Evolutionary conservation across 2,329 filamentous ascomycete genomes (phyloP).

Genomic region (Grosmannia serpens): DNA sequence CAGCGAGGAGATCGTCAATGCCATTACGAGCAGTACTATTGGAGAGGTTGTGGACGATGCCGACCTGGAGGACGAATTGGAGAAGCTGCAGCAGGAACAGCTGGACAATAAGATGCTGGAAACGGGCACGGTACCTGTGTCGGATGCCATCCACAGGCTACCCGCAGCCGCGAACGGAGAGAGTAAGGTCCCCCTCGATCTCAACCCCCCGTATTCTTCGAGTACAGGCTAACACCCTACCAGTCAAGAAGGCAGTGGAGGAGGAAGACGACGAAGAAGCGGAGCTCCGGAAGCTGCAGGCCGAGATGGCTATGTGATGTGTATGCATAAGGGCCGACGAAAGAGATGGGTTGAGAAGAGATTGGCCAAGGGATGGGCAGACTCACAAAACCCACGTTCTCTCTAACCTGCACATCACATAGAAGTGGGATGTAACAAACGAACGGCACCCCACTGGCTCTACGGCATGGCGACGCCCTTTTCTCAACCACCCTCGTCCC

Average conservation of each 20-base stretch:
- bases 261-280: conserved; percentile 94
- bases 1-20: conserved; percentile 82
- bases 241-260: conserved; percentile 37
- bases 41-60: conserved; percentile 68
- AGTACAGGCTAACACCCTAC: conserved; percentile 11
- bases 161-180: conserved; percentile 65
- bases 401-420: neutral
- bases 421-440: neutral
- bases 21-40: conserved; percentile 61
- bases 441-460: neutral
- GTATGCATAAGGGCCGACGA: neutral
- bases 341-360: neutral
- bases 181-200: conserved; percentile 45
- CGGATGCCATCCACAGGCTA: conserved; percentile 65
- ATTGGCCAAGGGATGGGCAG: neutral
- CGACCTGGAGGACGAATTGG: conserved; percentile 78
- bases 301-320: conserved; percentile 86
- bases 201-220: neutral
- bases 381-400: neutral
- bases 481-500: neutral
- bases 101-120: conserved; percentile 90
- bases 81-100: conserved; percentile 78
- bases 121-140: conserved; percentile 73
- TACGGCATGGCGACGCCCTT: neutral
- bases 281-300: conserved; percentile 83